These are phyloP conservation scores for Venturia pyrina DNA, from an alignment of 2,329 filamentous ascomycete genomes.

Conservation along the genomic window DNA sequence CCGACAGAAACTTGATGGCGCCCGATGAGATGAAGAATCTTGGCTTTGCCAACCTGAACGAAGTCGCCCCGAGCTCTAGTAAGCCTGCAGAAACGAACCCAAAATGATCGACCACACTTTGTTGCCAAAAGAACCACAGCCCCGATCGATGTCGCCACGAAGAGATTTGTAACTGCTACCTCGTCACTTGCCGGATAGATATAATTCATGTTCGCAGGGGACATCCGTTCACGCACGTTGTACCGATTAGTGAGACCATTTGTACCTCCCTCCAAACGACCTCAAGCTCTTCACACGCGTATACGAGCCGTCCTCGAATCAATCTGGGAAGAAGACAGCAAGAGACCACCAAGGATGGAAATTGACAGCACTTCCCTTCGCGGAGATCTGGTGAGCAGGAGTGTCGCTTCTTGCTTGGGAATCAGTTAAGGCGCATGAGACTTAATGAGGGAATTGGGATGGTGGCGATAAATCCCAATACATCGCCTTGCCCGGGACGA, in stretches of 20 bases:
- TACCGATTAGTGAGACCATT: not conserved
- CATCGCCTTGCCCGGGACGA: not conserved
- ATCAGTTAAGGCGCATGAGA: not conserved
- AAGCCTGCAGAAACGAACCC: not conserved
- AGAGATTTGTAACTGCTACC: not conserved
- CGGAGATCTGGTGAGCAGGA: not conserved
- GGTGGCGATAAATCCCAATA: not conserved
- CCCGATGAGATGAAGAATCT: conserved; percentile 91
- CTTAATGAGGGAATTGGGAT: not conserved
- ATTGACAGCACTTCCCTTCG: not conserved
- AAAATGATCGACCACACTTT: not conserved
- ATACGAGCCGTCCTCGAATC: not conserved
- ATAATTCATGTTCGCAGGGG: not conserved
- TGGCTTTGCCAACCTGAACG: conserved; percentile 52
- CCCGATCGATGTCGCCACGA: not conserved
- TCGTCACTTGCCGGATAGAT: not conserved
- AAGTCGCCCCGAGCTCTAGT: not conserved
- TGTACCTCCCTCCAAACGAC: not conserved
- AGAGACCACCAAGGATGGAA: not conserved
- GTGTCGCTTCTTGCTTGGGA: not conserved
- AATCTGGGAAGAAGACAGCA: not conserved
- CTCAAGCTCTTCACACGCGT: not conserved
- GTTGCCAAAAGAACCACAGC: not conserved
- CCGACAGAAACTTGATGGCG: conserved; percentile 78
- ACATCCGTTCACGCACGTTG: not conserved